phyloP scores from a whole-genome alignment of 495 filamentous ascomycete species.

The Rhypophila decipiens region DNA sequence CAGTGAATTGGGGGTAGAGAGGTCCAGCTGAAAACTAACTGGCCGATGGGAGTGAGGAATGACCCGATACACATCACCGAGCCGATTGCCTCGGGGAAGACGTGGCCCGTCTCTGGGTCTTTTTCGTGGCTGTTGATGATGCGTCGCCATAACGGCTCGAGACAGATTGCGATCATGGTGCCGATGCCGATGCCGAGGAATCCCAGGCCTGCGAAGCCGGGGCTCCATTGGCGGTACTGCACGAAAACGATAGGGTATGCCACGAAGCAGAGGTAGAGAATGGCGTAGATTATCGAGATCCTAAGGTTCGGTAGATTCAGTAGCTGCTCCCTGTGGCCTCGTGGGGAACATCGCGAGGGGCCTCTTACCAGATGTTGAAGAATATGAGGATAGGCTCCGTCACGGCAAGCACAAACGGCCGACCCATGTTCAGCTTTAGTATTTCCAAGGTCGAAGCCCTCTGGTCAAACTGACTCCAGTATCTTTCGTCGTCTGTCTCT shows the following conservation, averaged over 20 bases:
- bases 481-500: constrained; percentile 66
- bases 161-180: constrained; percentile 55
- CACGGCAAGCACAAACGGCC: constrained; percentile 71
- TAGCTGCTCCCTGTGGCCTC: too few species aligned
- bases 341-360: too few species aligned
- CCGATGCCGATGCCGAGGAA: constrained; percentile 80
- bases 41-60: constrained; percentile 60
- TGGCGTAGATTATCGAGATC: constrained; percentile 54
- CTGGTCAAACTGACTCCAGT: constrained; percentile 72
- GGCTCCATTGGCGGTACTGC: constrained; percentile 64
- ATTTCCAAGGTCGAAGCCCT: constrained; percentile 38
- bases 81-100: constrained; percentile 68
- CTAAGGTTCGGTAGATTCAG: constrained; percentile 14
- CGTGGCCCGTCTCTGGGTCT: constrained; percentile 62
- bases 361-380: constrained; percentile 58
- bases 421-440: constrained; percentile 63
- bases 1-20: constrained; percentile 70
- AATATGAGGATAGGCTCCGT: constrained; percentile 84
- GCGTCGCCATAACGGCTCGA: constrained; percentile 64
- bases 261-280: constrained; percentile 83
- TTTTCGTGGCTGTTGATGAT: constrained; percentile 63
- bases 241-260: constrained; percentile 77
- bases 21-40: constrained; percentile 79
- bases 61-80: constrained; percentile 64
- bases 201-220: constrained; percentile 65